Percentiles rank a stretch among this genome's conserved stretches.
phyloP scores from a whole-genome alignment of 2,329 filamentous ascomycete species.

The Penicillium oxalicum region DNA sequence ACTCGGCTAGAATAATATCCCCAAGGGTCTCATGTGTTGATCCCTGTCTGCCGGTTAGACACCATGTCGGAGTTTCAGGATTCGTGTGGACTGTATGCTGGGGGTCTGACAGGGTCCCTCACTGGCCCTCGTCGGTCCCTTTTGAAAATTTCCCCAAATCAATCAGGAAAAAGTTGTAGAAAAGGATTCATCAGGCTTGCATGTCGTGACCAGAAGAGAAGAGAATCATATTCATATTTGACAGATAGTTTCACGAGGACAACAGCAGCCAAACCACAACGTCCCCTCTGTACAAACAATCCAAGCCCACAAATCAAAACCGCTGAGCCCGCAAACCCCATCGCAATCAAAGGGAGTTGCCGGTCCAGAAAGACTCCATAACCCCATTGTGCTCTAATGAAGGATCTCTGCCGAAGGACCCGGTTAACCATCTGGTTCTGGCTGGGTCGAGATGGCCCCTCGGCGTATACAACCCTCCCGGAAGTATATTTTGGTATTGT shows the following conservation, averaged over 20 bases:
- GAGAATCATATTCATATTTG: conserved; percentile 7
- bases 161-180: no score
- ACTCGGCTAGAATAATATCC: no score
- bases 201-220: conserved; percentile 1
- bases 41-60: no score
- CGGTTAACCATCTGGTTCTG: neutral
- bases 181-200: no score
- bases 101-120: no score
- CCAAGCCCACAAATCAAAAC: conserved; percentile 12
- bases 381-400: conserved; percentile 19
- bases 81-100: no score
- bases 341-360: conserved; percentile 3
- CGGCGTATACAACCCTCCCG: neutral
- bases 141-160: no score
- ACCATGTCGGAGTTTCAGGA: no score
- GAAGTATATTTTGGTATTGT: conserved; percentile 10
- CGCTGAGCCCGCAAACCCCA: conserved; percentile 12
- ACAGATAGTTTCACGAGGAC: conserved; percentile 10
- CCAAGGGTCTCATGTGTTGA: no score
- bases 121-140: no score
- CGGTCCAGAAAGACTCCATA: conserved; percentile 20
- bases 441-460: conserved; percentile 1
- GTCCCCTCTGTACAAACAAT: conserved; percentile 14
- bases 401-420: conserved; percentile 4
- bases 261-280: conserved; percentile 3